These are phyloP conservation scores for Ophiostoma quercus DNA, from an alignment of 2,329 filamentous ascomycete species.

Conservation along the genomic window DNA sequence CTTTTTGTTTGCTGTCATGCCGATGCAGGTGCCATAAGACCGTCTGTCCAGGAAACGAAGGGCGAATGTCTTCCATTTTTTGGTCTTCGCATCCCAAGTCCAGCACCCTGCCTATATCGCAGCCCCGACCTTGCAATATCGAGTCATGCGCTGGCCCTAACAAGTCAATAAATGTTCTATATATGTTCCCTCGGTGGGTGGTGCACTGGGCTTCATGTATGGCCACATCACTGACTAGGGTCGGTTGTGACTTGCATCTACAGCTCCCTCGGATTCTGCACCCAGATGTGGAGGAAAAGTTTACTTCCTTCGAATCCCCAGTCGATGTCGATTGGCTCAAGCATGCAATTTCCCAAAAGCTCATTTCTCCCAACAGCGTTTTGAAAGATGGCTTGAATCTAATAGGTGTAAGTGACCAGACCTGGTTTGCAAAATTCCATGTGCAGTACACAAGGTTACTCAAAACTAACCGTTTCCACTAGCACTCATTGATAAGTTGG, in stretches of 20 bases:
- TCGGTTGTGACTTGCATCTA: background rate
- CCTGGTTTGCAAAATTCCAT: background rate
- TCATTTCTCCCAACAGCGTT: background rate
- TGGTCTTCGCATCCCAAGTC: background rate
- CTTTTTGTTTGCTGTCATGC: background rate
- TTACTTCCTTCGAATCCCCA: background rate
- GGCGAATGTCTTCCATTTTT: background rate
- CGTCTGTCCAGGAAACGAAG: background rate
- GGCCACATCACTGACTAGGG: background rate
- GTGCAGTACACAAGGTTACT: background rate
- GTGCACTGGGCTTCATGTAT: background rate
- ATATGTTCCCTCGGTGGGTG: background rate
- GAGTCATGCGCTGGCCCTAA: background rate
- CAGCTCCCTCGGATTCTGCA: background rate
- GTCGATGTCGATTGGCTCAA: background rate
- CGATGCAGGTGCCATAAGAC: background rate
- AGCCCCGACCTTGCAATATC: background rate
- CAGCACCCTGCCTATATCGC: background rate
- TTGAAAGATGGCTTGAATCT: background rate
- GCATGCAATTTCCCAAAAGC: background rate
- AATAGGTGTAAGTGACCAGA: background rate
- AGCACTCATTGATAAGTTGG: too few species aligned
- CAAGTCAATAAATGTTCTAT: background rate
- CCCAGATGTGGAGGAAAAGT: background rate
- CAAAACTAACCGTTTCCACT: background rate